Conservation (phyloP, 2,329 filamentous ascomycete species). For the Aspergillus melleus region DNA sequence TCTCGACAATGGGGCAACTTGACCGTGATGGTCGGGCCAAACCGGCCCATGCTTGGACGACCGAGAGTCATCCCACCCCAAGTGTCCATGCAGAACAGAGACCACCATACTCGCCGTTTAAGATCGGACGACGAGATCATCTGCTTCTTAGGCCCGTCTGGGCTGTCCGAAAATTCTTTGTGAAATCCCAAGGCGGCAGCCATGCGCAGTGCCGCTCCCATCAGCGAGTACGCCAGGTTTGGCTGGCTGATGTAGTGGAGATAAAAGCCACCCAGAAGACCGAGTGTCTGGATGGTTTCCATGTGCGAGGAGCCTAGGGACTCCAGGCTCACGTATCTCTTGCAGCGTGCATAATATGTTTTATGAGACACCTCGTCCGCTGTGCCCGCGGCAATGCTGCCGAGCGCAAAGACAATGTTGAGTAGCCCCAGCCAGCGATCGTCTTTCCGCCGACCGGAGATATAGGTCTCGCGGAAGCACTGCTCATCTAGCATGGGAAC, state of each 20-base stretch:
- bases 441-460: conserved; percentile 63
- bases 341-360: conserved; percentile 68
- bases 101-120: conserved; percentile 72
- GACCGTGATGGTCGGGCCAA: conserved; percentile 67
- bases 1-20: conserved; percentile 57
- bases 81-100: conserved; percentile 70
- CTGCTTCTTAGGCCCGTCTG: conserved; percentile 44
- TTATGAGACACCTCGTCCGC: conserved; percentile 64
- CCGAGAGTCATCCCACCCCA: conserved; percentile 73
- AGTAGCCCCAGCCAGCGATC: conserved; percentile 69
- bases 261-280: conserved; percentile 72
- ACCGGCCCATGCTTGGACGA: conserved; percentile 67
- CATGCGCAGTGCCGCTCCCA: conserved; percentile 71
- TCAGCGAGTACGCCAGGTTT: conserved; percentile 72
- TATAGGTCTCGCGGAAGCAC: conserved; percentile 65
- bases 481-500: conserved; percentile 73
- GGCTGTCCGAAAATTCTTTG: conserved; percentile 57
- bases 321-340: conserved; percentile 66
- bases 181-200: conserved; percentile 73
- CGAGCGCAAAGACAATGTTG: conserved; percentile 76
- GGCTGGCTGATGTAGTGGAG: conserved; percentile 76
- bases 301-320: conserved; percentile 69
- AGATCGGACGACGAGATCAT: conserved; percentile 59
- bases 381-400: conserved; percentile 68
- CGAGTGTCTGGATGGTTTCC: conserved; percentile 71